phyloP scores from a whole-genome alignment of 169 alveolate genomes.

The Theileria annulata region DNA sequence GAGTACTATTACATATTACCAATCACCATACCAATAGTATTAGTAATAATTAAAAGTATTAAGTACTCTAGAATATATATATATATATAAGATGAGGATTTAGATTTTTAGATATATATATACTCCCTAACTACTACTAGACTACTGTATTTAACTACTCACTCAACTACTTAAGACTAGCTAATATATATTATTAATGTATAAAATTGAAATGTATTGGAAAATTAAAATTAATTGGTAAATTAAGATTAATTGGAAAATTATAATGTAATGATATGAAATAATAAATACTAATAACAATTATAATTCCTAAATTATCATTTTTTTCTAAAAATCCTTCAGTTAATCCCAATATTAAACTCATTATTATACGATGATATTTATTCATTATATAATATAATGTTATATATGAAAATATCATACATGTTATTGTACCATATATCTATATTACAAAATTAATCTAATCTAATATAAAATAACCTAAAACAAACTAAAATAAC shows the following conservation, averaged over 20 bases:
- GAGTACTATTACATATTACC: no score
- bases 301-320: constrained; percentile 49
- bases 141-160: no score
- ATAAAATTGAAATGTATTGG: constrained; percentile 5
- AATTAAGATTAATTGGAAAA: constrained; percentile 11
- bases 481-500: not conserved
- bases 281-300: constrained; percentile 25
- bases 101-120: no score
- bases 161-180: no score
- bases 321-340: constrained; percentile 35
- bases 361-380: constrained; percentile 20
- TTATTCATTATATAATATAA: constrained; percentile 32
- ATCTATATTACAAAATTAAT: constrained; percentile 14
- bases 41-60: no score
- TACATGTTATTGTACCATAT: constrained; percentile 39
- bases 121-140: no score
- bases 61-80: no score
- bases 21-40: no score
- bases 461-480: not conserved
- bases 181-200: no score
- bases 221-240: no score
- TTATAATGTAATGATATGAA: constrained; percentile 8
- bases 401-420: constrained; percentile 20
- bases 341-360: constrained; percentile 16
- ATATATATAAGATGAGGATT: no score